Evolutionary conservation across 768 basidiomycete species (phyloP).

Genomic region (Boletus rubropictus): DNA sequence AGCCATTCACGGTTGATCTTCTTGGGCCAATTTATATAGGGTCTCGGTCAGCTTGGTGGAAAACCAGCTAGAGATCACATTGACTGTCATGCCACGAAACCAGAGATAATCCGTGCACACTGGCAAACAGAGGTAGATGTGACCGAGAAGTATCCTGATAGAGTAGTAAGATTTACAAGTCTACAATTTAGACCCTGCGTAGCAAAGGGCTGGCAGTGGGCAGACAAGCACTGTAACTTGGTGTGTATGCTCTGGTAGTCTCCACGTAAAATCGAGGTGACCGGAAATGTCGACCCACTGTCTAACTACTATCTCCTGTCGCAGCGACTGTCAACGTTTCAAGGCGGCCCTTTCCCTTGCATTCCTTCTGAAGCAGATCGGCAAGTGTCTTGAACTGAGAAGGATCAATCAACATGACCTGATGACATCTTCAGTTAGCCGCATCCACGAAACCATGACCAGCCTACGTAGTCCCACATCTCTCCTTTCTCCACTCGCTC

Average conservation of each 20-base stretch:
- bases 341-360: conserved; percentile 79
- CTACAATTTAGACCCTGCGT: neutral
- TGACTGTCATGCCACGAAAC: conserved; percentile 11
- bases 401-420: conserved; percentile 93
- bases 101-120: neutral
- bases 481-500: conserved; percentile 76
- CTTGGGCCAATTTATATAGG: conserved; percentile 3
- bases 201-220: neutral
- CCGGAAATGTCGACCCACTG: neutral
- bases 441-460: neutral
- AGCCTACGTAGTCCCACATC: conserved; percentile 84
- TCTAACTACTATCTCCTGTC: conserved; percentile 36
- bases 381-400: conserved; percentile 84
- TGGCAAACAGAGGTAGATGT: neutral
- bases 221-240: neutral
- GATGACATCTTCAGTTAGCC: conserved; percentile 1
- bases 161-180: neutral
- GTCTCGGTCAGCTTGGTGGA: conserved; percentile 18
- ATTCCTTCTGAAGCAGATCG: conserved; percentile 86
- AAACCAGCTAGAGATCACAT: conserved; percentile 19
- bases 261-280: neutral
- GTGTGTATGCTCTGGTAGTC: neutral
- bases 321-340: conserved; percentile 78
- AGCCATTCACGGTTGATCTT: neutral
- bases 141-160: neutral